Conservation (phyloP, 148 eudicot genomes). For the Camellia japonica region DNA sequence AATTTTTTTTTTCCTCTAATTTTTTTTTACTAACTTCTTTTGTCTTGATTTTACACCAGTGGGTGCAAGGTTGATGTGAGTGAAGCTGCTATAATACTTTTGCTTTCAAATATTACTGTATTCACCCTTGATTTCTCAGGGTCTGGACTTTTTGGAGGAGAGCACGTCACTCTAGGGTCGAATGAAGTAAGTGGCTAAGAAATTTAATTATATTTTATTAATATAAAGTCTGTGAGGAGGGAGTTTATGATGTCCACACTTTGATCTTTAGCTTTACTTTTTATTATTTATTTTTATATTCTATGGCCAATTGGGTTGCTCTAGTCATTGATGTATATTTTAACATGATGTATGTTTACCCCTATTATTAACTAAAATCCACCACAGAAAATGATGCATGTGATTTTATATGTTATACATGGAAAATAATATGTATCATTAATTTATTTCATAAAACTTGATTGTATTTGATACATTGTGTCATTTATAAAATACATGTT, state of each 20-base stretch:
- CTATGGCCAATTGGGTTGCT: not conserved
- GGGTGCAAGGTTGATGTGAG: conserved; percentile 99
- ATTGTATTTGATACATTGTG: not conserved
- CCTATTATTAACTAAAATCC: not conserved
- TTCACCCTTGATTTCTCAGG: conserved; percentile 94
- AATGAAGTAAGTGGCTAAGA: conserved; percentile 66
- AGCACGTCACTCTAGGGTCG: conserved; percentile 94
- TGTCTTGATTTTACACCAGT: conserved; percentile 46
- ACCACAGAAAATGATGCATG: not conserved
- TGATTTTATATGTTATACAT: not conserved
- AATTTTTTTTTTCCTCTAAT: not conserved
- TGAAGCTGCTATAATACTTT: conserved; percentile 92
- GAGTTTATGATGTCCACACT: not conserved
- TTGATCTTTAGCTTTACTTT: not conserved
- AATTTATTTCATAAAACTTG: not conserved
- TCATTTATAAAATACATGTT: not conserved
- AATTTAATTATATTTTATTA: not conserved
- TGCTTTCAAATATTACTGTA: conserved; percentile 85
- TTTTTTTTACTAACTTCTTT: conserved; percentile 21
- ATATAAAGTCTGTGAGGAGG: not conserved
- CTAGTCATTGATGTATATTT: too few species aligned
- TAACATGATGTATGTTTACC: not conserved
- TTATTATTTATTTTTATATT: not conserved
- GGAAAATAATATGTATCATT: not conserved
- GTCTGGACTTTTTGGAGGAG: conserved; percentile 98